Base-by-base conservation (phyloP, 306 rosid species). In the Gynostemma pentaphyllum region DNA sequence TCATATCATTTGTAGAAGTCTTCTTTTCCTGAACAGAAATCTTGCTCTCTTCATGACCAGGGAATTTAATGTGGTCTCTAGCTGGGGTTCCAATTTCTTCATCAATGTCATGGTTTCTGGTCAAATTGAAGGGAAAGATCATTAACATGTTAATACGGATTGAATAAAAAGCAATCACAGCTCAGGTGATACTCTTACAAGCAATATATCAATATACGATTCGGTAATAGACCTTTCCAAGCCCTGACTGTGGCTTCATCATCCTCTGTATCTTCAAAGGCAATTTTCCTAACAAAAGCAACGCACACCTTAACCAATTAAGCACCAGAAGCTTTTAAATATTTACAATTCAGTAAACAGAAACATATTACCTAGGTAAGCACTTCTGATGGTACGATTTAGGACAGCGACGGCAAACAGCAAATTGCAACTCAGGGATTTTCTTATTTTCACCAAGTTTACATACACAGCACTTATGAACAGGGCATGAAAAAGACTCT, bases 391-490 rank as follows among this genome's bases (percentile, higher is more conserved):
- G 99, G 70, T 88, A 92, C 7, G 99, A 76, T 71, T 48, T 82
- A 46, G 99, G 96, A 71, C 99, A 92, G 24, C 99, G 99, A 81
- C 99, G 77, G 68, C 96, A 92, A 19, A 92, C 85, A 60, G 99
- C 94, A 82, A 92, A 86, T 65, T 82, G 94, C 28, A 82, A 47
- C 27, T 82, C 81, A 15, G 16, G 71, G 63, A 74, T 68, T 44
- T 78, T 71, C 73, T 81, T 88, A 69, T 88, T 76, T 78, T 92
- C 99, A 75, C 78, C 85, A 79, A 72, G 82, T 69, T 82, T 75
- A 80, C 99, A 88, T 66, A 76, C 76, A 46, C 60, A 74, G 81
- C 99, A 92, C 53, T 75, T 82, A 72, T 92, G 99, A 57, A 81
- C 75, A 18, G 95, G 99, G 62, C 99, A 92, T 2, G 82, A 79